Conservation (phyloP, 805 yeast genomes). For the Saccharomycopsis malanga region DNA sequence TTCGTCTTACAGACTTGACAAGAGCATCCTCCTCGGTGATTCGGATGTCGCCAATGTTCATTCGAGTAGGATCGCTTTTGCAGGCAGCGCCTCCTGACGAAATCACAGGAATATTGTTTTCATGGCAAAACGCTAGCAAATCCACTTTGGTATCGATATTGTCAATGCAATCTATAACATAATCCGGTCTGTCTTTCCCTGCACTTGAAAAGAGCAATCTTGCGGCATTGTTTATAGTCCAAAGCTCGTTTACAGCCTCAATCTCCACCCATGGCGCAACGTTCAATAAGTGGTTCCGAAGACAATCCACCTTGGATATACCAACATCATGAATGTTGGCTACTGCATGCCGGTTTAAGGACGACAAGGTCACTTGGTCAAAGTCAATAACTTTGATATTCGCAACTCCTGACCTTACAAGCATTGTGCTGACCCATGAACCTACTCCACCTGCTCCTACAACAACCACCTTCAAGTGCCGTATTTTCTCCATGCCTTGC, state of each 20-base stretch:
- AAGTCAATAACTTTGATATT: conserved; percentile 79
- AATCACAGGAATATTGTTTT: conserved; percentile 56
- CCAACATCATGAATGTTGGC: conserved; percentile 93
- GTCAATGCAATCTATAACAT: conserved; percentile 91
- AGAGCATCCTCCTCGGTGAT: conserved; percentile 91
- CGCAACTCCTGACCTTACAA: conserved; percentile 85
- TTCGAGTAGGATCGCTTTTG: conserved; percentile 89
- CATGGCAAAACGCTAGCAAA: conserved; percentile 64
- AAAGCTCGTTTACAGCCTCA: conserved; percentile 70
- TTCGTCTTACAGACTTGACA: conserved; percentile 78
- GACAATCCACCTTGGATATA: conserved; percentile 75
- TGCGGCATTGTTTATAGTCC: conserved; percentile 62
- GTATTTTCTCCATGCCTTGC: conserved; percentile 68
- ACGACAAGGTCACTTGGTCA: conserved; percentile 90
- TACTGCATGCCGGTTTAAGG: conserved; percentile 89
- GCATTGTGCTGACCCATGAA: conserved; percentile 89
- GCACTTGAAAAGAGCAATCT: conserved; percentile 35
- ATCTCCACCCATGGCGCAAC: conserved; percentile 94
- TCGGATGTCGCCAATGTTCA: conserved; percentile 83
- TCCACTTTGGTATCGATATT: conserved; percentile 97
- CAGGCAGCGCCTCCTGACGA: conserved; percentile 98
- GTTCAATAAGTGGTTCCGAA: conserved; percentile 55
- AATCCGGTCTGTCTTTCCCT: conserved; percentile 56
- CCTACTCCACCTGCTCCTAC: conserved; percentile 99
- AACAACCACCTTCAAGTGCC: conserved; percentile 68